A percentile compares a stretch with the other conserved stretches of the same genome.
Conservation (phyloP, 116 monocot genomes). For the Zostera marina region DNA sequence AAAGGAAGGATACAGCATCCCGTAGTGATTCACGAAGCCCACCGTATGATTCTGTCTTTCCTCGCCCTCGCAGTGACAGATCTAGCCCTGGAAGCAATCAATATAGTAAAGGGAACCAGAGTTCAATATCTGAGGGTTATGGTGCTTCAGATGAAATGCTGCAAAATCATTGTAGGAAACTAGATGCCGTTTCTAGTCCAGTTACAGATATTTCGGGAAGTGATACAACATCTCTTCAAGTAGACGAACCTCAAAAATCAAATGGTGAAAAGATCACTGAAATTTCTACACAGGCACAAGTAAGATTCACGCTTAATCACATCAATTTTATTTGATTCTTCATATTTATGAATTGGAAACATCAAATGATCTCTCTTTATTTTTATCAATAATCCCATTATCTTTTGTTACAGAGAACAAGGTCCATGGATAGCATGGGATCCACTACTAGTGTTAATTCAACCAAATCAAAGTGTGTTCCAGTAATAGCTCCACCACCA, state of each 20-base stretch:
- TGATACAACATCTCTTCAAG: slow-evolving; percentile 40
- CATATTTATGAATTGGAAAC: neutral
- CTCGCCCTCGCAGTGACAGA: slow-evolving; percentile 23
- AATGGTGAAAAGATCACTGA: slow-evolving; percentile 25
- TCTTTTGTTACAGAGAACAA: slow-evolving; percentile 26
- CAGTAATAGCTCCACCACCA: too few species aligned
- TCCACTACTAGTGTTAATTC: slow-evolving; percentile 35
- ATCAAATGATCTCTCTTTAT: neutral
- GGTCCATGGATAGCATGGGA: slow-evolving; percentile 38
- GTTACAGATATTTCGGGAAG: slow-evolving; percentile 71
- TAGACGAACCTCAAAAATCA: slow-evolving; percentile 42
- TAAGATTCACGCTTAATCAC: slow-evolving; percentile 5
- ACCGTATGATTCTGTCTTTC: slow-evolving; percentile 38
- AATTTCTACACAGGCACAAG: slow-evolving; percentile 33
- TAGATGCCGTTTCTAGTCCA: slow-evolving; percentile 35
- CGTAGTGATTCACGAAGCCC: slow-evolving; percentile 42
- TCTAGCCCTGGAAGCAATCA: slow-evolving; percentile 41
- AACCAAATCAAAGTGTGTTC: slow-evolving; percentile 26
- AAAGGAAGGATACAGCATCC: slow-evolving; percentile 26
- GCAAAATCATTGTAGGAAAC: slow-evolving; percentile 19
- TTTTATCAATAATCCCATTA: neutral
- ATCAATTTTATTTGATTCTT: neutral
- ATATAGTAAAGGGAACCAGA: slow-evolving; percentile 32
- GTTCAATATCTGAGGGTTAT: slow-evolving; percentile 33
- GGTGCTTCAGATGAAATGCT: slow-evolving; percentile 27